Evolutionary conservation across 2,329 filamentous ascomycete genomes (phyloP).

Genomic region (Alternaria sp.): DNA sequence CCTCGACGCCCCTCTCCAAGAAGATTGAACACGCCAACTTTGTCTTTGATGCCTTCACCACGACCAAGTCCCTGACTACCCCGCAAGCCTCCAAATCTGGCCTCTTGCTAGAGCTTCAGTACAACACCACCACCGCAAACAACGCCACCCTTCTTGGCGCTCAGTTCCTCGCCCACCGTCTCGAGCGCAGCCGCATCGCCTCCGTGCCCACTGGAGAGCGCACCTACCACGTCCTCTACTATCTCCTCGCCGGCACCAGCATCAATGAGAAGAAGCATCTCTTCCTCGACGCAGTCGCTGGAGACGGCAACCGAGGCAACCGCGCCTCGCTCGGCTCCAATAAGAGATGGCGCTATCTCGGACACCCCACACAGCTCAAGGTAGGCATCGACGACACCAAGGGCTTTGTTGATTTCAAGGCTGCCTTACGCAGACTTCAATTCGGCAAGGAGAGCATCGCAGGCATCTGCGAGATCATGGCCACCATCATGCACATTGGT

Average conservation of each 20-base stretch:
- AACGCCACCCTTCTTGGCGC: slow-evolving; percentile 91
- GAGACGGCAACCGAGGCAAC: slow-evolving; percentile 61
- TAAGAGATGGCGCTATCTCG: slow-evolving; percentile 94
- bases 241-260: slow-evolving; percentile 91
- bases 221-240: slow-evolving; percentile 96
- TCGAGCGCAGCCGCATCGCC: slow-evolving; percentile 90
- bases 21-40: slow-evolving; percentile 95
- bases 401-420: slow-evolving; percentile 98
- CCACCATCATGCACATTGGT: slow-evolving; percentile 94
- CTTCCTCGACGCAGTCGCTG: slow-evolving; percentile 63
- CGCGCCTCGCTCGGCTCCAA: slow-evolving; percentile 66
- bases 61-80: slow-evolving; percentile 95
- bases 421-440: slow-evolving; percentile 89
- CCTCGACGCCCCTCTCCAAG: slow-evolving; percentile 88
- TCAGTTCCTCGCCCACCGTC: slow-evolving; percentile 90
- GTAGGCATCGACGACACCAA: slow-evolving; percentile 96
- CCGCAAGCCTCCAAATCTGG: slow-evolving; percentile 95
- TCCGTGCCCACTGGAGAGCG: slow-evolving; percentile 94
- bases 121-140: slow-evolving; percentile 85
- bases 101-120: slow-evolving; percentile 94
- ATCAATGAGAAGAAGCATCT: slow-evolving; percentile 88
- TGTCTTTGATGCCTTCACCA: slow-evolving; percentile 94
- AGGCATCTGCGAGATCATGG: slow-evolving; percentile 94
- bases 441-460: slow-evolving; percentile 94
- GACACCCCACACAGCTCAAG: slow-evolving; percentile 95